phyloP scores from a whole-genome alignment of 140 eudicot genomes.

The Stevia rebaudiana region DNA sequence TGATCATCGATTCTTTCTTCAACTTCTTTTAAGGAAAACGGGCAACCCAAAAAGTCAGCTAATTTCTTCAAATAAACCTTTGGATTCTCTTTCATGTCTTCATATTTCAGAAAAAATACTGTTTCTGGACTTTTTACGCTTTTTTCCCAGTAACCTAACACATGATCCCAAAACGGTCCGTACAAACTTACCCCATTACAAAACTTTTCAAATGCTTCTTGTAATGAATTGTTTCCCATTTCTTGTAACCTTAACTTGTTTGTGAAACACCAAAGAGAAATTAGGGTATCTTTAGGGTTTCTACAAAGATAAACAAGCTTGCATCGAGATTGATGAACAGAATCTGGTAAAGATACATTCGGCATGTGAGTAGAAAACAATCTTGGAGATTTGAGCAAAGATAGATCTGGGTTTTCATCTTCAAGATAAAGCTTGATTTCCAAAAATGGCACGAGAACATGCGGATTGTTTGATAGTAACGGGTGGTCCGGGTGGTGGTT shows the following conservation, averaged over 20 bases:
- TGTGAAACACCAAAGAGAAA: constrained; percentile 49
- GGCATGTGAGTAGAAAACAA: constrained; percentile 52
- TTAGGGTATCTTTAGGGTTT: constrained; percentile 44
- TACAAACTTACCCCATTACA: constrained; percentile 44
- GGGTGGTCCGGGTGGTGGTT: no score
- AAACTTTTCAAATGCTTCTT: constrained; percentile 37
- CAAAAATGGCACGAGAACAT: constrained; percentile 43
- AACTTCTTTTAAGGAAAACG: constrained; percentile 33
- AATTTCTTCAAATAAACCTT: constrained; percentile 19
- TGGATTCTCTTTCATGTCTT: constrained; percentile 44
- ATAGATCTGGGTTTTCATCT: constrained; percentile 27
- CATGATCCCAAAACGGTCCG: constrained; percentile 62
- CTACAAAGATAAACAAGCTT: constrained; percentile 51
- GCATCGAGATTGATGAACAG: constrained; percentile 14
- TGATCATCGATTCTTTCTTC: constrained; percentile 22
- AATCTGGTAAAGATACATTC: constrained; percentile 28
- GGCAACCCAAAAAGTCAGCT: constrained; percentile 45
- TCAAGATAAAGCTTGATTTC: constrained; percentile 34
- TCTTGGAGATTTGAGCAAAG: constrained; percentile 35
- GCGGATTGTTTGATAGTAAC: constrained; percentile 33
- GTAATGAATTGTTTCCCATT: constrained; percentile 10
- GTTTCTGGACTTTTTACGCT: constrained; percentile 30
- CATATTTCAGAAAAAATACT: constrained; percentile 41
- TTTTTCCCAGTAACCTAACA: constrained; percentile 34
- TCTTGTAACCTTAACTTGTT: constrained; percentile 34